phyloP scores from a whole-genome alignment of 805 yeast species.

The Wickerhamiella brachini region DNA sequence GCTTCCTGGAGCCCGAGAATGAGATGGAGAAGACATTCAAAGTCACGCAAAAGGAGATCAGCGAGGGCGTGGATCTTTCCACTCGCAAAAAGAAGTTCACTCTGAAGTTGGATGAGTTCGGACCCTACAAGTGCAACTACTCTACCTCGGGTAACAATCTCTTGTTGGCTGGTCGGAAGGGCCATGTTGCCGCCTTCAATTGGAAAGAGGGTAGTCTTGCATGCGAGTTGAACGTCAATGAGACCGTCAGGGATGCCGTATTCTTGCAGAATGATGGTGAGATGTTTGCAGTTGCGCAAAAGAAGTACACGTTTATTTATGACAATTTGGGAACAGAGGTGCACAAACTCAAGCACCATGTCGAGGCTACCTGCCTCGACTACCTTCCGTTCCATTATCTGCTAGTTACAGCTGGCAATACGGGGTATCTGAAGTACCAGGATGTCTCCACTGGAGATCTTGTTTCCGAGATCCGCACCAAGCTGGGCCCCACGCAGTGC shows the following conservation, averaged over 20 bases:
- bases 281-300: slow-evolving; percentile 92
- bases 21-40: slow-evolving; percentile 82
- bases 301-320: slow-evolving; percentile 82
- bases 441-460: slow-evolving; percentile 88
- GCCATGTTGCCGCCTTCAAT: slow-evolving; percentile 91
- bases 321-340: slow-evolving; percentile 84
- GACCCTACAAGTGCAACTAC: slow-evolving; percentile 73
- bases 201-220: slow-evolving; percentile 80
- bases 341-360: slow-evolving; percentile 81
- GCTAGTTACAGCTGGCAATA: slow-evolving; percentile 74
- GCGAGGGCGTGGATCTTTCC: slow-evolving; percentile 56
- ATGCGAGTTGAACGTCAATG: slow-evolving; percentile 74
- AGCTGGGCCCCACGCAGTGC: slow-evolving; percentile 77
- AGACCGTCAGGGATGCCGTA: slow-evolving; percentile 81
- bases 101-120: slow-evolving; percentile 58
- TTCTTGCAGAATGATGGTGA: slow-evolving; percentile 77
- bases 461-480: slow-evolving; percentile 73
- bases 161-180: slow-evolving; percentile 76
- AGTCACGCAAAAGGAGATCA: slow-evolving; percentile 69
- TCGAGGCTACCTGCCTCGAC: slow-evolving; percentile 70
- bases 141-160: slow-evolving; percentile 79
- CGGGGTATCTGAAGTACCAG: slow-evolving; percentile 82
- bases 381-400: slow-evolving; percentile 88
- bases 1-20: slow-evolving; percentile 85
- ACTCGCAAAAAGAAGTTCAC: slow-evolving; percentile 66